Evolutionary conservation across 352 stramenopile genomes (phyloP).

Genomic region (Phytophthora pinifolia): DNA sequence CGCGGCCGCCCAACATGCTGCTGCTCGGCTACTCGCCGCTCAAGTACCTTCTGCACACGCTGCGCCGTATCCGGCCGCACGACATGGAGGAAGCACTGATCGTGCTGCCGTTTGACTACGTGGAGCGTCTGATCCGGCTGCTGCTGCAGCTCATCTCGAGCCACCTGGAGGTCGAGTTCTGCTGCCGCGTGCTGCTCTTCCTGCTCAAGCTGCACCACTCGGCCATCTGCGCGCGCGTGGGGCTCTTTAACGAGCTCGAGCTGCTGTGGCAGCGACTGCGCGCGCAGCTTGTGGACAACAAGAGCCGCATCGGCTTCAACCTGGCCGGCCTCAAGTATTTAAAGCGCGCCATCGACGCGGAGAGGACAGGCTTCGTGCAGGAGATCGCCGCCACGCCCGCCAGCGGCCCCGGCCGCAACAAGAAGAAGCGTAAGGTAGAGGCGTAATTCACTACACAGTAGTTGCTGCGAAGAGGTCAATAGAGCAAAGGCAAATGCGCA

Average conservation of each 20-base stretch:
- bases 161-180: constrained; percentile 93
- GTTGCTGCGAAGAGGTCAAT: too few species aligned
- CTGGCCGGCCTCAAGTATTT: constrained; percentile 87
- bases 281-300: constrained; percentile 69
- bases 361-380: constrained; percentile 76
- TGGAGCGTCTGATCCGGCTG: constrained; percentile 93
- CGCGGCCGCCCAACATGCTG: constrained; percentile 89
- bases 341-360: constrained; percentile 81
- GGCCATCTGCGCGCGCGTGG: constrained; percentile 67
- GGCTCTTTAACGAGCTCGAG: constrained; percentile 77
- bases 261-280: constrained; percentile 78
- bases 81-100: constrained; percentile 98
- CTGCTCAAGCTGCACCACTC: constrained; percentile 80
- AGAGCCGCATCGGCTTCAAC: constrained; percentile 90
- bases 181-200: constrained; percentile 76
- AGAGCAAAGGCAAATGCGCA: too few species aligned
- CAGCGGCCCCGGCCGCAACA: constrained; percentile 39
- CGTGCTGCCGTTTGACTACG: constrained; percentile 96
- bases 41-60: constrained; percentile 93
- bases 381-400: constrained; percentile 51
- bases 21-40: constrained; percentile 94
- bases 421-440: constrained; percentile 47
- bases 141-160: constrained; percentile 89
- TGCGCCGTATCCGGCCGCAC: constrained; percentile 91
- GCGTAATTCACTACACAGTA: not conserved